These are phyloP conservation scores for Circinella umbellata DNA, from an alignment of 371 early-diverging fungal genomes.

Conservation along the genomic window DNA sequence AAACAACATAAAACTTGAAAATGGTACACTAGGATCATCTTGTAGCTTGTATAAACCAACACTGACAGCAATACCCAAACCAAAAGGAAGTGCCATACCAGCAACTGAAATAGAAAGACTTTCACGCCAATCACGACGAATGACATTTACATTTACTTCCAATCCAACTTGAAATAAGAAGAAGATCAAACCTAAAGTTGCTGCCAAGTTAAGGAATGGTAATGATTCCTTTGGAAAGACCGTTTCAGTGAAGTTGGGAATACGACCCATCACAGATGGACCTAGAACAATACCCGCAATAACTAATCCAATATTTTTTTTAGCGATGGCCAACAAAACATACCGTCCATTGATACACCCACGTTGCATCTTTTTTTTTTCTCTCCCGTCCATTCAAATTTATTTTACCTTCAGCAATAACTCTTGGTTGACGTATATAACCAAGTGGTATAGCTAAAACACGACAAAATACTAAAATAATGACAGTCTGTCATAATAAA, in stretches of 20 bases:
- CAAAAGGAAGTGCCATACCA: slow-evolving; percentile 81
- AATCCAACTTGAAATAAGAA: slow-evolving; percentile 91
- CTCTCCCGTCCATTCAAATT: background rate
- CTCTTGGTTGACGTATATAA: slow-evolving; percentile 71
- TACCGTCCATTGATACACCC: background rate
- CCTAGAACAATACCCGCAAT: slow-evolving; percentile 81
- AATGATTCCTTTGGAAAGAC: slow-evolving; percentile 71
- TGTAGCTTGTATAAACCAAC: slow-evolving; percentile 68
- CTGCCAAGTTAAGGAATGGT: slow-evolving; percentile 74
- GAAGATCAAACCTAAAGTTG: slow-evolving; percentile 89
- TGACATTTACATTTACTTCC: slow-evolving; percentile 68
- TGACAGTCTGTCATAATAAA: slow-evolving; percentile 46
- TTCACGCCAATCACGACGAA: slow-evolving; percentile 50
- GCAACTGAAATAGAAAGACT: slow-evolving; percentile 64
- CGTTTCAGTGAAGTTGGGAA: slow-evolving; percentile 62
- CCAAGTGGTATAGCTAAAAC: slow-evolving; percentile 62
- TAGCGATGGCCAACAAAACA: background rate
- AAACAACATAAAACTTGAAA: slow-evolving; percentile 78
- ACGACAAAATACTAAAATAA: slow-evolving; percentile 73
- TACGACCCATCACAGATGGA: slow-evolving; percentile 77
- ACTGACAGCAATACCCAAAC: slow-evolving; percentile 73
- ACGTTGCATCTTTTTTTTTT: background rate
- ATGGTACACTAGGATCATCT: slow-evolving; percentile 49
- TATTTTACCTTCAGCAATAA: slow-evolving; percentile 71
- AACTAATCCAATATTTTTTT: slow-evolving; percentile 30